Percentiles rank a stretch among this genome's conserved stretches.
Conservation (phyloP, 1,284 basidiomycete species). For the Vanrija sp. region DNA sequence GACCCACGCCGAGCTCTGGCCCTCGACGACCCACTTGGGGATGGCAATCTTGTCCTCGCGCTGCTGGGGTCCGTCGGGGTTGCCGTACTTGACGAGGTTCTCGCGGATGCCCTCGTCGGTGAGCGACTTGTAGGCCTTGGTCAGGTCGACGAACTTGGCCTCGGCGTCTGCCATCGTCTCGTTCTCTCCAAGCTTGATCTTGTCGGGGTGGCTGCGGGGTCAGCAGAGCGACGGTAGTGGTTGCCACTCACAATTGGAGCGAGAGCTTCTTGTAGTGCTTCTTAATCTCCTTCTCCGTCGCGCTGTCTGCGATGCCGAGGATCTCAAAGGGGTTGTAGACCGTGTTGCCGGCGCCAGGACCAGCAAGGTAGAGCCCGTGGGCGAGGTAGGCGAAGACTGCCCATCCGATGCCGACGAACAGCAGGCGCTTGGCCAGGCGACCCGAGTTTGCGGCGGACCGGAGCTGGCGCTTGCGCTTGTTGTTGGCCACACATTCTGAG, state of each 20-base stretch:
- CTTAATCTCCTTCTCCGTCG: slow-evolving; percentile 88
- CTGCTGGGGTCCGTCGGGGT: slow-evolving; percentile 95
- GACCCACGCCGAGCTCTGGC: slow-evolving; percentile 87
- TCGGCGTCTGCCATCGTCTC: slow-evolving; percentile 88
- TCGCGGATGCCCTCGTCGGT: slow-evolving; percentile 91
- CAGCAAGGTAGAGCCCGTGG: slow-evolving; percentile 61
- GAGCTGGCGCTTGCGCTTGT: slow-evolving; percentile 8
- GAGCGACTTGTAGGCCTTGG: slow-evolving; percentile 97
- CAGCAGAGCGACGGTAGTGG: neutral
- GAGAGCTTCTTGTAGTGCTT: slow-evolving; percentile 95
- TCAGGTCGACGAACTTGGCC: slow-evolving; percentile 84
- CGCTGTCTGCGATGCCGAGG: slow-evolving; percentile 69
- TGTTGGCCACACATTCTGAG: slow-evolving; percentile 24
- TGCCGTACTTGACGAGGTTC: slow-evolving; percentile 87
- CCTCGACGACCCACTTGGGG: slow-evolving; percentile 89
- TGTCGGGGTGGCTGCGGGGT: slow-evolving; percentile 83
- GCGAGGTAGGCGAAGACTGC: slow-evolving; percentile 63
- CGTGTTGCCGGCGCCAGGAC: slow-evolving; percentile 58
- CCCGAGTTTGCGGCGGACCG: slow-evolving; percentile 49
- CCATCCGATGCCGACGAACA: slow-evolving; percentile 72
- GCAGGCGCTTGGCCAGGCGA: slow-evolving; percentile 48
- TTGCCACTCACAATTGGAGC: slow-evolving; percentile 66
- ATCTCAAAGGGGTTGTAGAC: slow-evolving; percentile 95
- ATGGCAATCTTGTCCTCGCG: slow-evolving; percentile 94
- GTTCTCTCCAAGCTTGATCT: slow-evolving; percentile 77